phyloP scores from a whole-genome alignment of 179 eudicot species.

The Beta corolliflora region DNA sequence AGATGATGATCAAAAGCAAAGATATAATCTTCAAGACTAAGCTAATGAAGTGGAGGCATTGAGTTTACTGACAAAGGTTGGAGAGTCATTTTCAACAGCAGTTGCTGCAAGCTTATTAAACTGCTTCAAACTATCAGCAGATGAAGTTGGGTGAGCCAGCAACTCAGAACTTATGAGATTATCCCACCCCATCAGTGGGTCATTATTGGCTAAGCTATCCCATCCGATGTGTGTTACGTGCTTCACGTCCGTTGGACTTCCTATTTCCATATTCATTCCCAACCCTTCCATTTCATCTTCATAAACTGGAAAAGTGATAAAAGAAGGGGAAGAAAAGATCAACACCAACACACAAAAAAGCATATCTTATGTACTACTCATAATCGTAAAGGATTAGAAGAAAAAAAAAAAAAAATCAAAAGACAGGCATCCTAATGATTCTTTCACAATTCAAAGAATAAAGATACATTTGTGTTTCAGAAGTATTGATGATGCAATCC shows the following conservation, averaged over 20 bases:
- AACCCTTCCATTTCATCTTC: slow-evolving; percentile 63
- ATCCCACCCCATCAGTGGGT: slow-evolving; percentile 58
- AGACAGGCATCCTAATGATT: too few species aligned
- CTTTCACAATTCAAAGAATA: too few species aligned
- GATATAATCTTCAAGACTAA: slow-evolving; percentile 24
- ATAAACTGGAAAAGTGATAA: slow-evolving; percentile 40
- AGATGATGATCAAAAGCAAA: slow-evolving; percentile 14
- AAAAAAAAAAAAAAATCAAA: too few species aligned
- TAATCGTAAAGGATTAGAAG: too few species aligned
- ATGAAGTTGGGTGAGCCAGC: slow-evolving; percentile 23
- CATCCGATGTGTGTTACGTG: slow-evolving; percentile 91
- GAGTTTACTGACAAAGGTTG: slow-evolving; percentile 31
- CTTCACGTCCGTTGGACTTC: slow-evolving; percentile 94
- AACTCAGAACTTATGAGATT: slow-evolving; percentile 38
- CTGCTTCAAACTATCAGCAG: slow-evolving; percentile 29
- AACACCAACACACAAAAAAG: not conserved
- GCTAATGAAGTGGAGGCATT: slow-evolving; percentile 28
- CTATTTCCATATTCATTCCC: slow-evolving; percentile 87
- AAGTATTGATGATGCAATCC: too few species aligned
- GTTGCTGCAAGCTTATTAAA: slow-evolving; percentile 17
- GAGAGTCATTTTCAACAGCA: slow-evolving; percentile 29
- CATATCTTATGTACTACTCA: not conserved
- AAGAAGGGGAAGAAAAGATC: not conserved
- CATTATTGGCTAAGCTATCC: slow-evolving; percentile 67
- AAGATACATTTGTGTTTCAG: too few species aligned